These are phyloP conservation scores for Zea luxurians DNA, from an alignment of 176 grass and related monocot genomes.

Conservation along the genomic window DNA sequence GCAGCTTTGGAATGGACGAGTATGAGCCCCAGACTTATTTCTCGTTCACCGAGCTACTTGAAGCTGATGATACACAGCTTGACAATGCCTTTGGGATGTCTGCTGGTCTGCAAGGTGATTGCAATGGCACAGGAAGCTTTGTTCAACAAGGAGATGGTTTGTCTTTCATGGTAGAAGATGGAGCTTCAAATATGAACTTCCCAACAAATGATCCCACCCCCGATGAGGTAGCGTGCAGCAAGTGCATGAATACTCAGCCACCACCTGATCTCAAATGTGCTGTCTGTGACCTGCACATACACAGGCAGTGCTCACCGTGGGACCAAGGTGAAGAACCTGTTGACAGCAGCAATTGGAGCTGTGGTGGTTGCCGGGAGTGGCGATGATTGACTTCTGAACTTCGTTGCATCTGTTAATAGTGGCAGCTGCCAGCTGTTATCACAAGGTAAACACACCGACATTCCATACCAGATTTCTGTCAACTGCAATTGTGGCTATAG, in stretches of 20 bases:
- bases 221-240: constrained; percentile 43
- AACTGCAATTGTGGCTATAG: constrained; percentile 5
- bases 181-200: constrained; percentile 35
- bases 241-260: constrained; percentile 53
- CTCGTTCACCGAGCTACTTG: constrained; percentile 74
- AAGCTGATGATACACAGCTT: constrained; percentile 57
- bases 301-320: constrained; percentile 70
- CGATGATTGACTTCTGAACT: constrained; percentile 35
- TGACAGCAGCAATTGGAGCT: constrained; percentile 52
- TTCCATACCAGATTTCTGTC: background rate
- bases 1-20: constrained; percentile 39
- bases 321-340: constrained; percentile 36
- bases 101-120: constrained; percentile 35
- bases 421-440: constrained; percentile 4
- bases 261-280: constrained; percentile 58
- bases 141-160: constrained; percentile 44
- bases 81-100: constrained; percentile 53
- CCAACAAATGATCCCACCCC: constrained; percentile 18
- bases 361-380: constrained; percentile 66
- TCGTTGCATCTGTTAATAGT: constrained; percentile 14
- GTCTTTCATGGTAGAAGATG: constrained; percentile 34
- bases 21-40: constrained; percentile 79
- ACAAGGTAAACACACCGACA: constrained; percentile 28
- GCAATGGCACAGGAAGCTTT: constrained; percentile 21
- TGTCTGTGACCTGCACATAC: constrained; percentile 56